A percentile compares a stretch with the other conserved stretches of the same genome.
Evolutionary conservation across 1,139 yeast genomes (phyloP).

Genomic region (Diutina neorugosa): DNA sequence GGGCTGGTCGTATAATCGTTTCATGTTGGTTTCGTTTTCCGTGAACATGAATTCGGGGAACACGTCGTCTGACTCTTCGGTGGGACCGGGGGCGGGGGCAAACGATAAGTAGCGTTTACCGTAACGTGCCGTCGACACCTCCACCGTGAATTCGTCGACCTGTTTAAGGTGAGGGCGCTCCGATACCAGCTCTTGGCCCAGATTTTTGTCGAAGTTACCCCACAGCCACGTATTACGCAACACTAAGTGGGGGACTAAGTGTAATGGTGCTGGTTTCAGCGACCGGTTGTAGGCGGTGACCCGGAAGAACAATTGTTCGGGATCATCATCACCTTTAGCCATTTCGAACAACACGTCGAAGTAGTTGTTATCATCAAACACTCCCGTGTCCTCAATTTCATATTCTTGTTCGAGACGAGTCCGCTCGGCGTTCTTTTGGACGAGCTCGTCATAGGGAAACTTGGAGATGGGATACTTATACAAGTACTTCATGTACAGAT

Average conservation of each 20-base stretch:
- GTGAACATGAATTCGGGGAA: conserved; percentile 73
- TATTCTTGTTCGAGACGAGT: conserved; percentile 54
- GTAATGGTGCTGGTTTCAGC: conserved; percentile 75
- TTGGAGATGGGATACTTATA: conserved; percentile 84
- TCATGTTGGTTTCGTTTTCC: conserved; percentile 76
- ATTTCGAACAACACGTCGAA: conserved; percentile 86
- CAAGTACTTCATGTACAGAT: conserved; percentile 83
- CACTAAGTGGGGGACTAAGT: conserved; percentile 74
- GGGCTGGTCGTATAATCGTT: conserved; percentile 51
- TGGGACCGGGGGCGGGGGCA: conserved; percentile 82
- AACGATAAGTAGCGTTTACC: conserved; percentile 64
- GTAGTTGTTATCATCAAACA: conserved; percentile 69
- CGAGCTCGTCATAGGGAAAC: conserved; percentile 73
- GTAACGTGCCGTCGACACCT: conserved; percentile 55
- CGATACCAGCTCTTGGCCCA: conserved; percentile 6
- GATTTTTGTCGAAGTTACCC: conserved; percentile 31
- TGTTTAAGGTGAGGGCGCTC: conserved; percentile 40
- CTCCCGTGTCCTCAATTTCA: conserved; percentile 66
- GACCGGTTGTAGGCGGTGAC: conserved; percentile 87
- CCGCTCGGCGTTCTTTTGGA: conserved; percentile 57
- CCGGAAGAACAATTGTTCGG: conserved; percentile 71
- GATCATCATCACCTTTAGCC: conserved; percentile 79
- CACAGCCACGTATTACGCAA: conserved; percentile 93
- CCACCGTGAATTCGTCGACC: conserved; percentile 35
- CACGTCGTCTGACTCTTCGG: conserved; percentile 48